phyloP scores from a whole-genome alignment of 129 eudicot genomes.

The carrot (Daucus carota) region DNA sequence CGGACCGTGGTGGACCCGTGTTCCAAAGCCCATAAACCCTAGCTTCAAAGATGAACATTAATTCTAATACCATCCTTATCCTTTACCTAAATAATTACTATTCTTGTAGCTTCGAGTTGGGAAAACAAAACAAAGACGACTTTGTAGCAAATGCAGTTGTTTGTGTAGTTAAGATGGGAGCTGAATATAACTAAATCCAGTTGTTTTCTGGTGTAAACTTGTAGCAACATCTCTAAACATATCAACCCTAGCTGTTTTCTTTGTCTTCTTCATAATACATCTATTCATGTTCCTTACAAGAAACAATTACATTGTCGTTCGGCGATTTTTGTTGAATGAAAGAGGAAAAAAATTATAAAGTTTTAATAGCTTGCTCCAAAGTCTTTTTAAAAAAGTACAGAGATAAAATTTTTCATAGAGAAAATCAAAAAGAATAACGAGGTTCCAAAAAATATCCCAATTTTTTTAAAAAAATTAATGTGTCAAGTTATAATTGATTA shows the following conservation, averaged over 20 bases:
- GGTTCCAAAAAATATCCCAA: no score
- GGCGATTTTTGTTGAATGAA: no score
- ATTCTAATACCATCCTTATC: not conserved
- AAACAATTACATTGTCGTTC: not conserved
- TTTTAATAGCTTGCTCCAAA: no score
- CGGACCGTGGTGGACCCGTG: not conserved
- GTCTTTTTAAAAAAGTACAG: no score
- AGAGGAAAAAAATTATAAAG: no score
- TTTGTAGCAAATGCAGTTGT: not conserved
- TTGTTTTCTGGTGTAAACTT: constrained; percentile 2
- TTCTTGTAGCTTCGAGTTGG: no score
- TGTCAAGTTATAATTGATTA: no score
- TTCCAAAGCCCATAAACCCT: not conserved
- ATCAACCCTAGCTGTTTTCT: constrained; percentile 1
- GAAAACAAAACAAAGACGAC: not conserved
- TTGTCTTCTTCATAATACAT: not conserved
- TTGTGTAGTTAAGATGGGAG: not conserved
- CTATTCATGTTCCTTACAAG: not conserved
- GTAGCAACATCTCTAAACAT: constrained; percentile 6
- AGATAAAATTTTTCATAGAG: no score
- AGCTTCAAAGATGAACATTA: not conserved
- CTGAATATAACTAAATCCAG: not conserved
- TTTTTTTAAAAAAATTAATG: no score
- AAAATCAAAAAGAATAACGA: no score
- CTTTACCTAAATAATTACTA: not conserved